Evolutionary conservation across 2,329 filamentous ascomycete species (phyloP).

Genomic region (Didymella keratinophila): DNA sequence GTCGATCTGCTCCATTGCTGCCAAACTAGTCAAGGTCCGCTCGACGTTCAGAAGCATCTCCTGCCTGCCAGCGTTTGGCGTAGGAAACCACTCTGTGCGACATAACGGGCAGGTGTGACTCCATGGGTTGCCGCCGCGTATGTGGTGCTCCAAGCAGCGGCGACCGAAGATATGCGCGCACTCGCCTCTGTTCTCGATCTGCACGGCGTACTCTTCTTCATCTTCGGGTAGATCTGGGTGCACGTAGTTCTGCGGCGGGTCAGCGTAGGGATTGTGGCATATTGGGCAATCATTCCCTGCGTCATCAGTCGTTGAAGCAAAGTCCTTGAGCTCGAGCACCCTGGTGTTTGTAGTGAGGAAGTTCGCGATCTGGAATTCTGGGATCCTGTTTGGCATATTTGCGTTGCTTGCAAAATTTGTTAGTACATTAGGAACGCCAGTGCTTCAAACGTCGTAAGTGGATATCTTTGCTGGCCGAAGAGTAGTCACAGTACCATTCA

Average conservation of each 20-base stretch:
- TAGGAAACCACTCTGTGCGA: slow-evolving; percentile 30
- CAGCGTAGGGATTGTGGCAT: slow-evolving; percentile 24
- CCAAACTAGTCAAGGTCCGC: slow-evolving; percentile 16
- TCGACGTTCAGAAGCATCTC: slow-evolving; percentile 21
- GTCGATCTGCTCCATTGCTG: slow-evolving; percentile 16
- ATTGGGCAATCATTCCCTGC: slow-evolving; percentile 25
- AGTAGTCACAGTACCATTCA: neutral
- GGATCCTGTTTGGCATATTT: slow-evolving; percentile 25
- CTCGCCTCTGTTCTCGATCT: slow-evolving; percentile 16
- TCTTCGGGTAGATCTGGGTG: slow-evolving; percentile 28
- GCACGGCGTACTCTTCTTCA: slow-evolving; percentile 29
- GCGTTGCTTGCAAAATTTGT: neutral
- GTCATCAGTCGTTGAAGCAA: neutral
- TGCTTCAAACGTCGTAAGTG: neutral
- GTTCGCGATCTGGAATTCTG: slow-evolving; percentile 26
- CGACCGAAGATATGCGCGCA: slow-evolving; percentile 34
- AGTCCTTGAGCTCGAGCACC: slow-evolving; percentile 1
- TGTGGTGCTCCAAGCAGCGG: slow-evolving; percentile 30
- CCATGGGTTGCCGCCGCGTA: slow-evolving; percentile 30
- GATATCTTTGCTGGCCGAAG: neutral
- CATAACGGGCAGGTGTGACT: slow-evolving; percentile 35
- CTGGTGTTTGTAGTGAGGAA: slow-evolving; percentile 31
- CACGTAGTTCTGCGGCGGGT: slow-evolving; percentile 25
- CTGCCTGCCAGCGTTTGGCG: slow-evolving; percentile 20
- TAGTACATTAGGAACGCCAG: neutral